A percentile compares a stretch with the other conserved stretches of the same genome.
phyloP scores from a whole-genome alignment of 805 yeast genomes.

The Ogataea naganishii region DNA sequence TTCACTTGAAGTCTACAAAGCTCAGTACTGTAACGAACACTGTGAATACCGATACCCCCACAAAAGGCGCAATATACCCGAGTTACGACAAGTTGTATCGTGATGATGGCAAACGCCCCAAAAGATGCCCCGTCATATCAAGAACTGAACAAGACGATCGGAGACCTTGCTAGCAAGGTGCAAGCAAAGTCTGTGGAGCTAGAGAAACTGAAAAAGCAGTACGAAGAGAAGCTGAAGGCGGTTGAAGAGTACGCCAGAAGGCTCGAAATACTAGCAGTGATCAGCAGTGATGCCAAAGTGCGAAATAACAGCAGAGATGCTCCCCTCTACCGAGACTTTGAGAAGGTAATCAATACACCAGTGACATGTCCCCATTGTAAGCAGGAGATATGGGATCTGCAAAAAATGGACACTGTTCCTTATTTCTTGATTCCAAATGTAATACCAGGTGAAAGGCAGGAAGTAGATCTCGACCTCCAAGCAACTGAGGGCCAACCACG shows the following conservation, averaged over 20 bases:
- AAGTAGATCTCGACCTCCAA: no score
- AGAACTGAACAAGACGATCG: slow-evolving; percentile 12
- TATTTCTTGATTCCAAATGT: slow-evolving; percentile 6
- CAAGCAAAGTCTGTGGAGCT: slow-evolving; percentile 30
- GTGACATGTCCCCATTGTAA: slow-evolving; percentile 9
- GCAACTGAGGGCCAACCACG: no score
- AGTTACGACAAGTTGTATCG: no score
- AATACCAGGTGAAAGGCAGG: no score
- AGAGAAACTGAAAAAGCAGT: slow-evolving; percentile 18
- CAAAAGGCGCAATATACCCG: no score
- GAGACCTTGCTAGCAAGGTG: slow-evolving; percentile 27
- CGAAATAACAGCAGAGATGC: neutral
- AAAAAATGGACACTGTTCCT: slow-evolving; percentile 5
- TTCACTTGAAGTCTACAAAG: no score
- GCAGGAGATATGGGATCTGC: slow-evolving; percentile 5
- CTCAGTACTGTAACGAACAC: no score
- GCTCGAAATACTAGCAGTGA: slow-evolving; percentile 9
- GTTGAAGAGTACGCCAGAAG: slow-evolving; percentile 13
- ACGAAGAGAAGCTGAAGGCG: slow-evolving; percentile 9
- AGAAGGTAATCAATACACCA: slow-evolving; percentile 1
- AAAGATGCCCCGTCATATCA: neutral
- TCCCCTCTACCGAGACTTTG: neutral
- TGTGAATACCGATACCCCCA: no score
- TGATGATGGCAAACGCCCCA: neutral
- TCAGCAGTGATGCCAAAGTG: slow-evolving; percentile 1